Evolutionary conservation across 805 yeast species (phyloP).

Genomic region (Candida broadrunensis): DNA sequence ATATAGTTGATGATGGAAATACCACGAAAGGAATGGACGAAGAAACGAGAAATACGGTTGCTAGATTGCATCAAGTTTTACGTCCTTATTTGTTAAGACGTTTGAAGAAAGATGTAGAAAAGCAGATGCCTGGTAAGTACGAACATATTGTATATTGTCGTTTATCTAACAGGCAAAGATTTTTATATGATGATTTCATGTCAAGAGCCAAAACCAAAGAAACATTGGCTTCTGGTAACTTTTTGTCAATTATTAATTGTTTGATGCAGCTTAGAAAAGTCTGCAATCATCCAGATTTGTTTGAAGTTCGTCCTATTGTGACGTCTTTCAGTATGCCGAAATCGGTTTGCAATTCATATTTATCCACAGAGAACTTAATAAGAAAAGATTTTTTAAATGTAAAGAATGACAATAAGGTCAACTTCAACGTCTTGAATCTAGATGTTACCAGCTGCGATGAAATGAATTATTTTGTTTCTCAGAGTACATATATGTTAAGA

Average conservation of each 20-base stretch:
- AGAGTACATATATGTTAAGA: conserved; percentile 41
- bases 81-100: conserved; percentile 91
- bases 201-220: conserved; percentile 93
- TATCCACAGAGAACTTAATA: conserved; percentile 35
- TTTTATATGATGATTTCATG: conserved; percentile 93
- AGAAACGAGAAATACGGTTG: conserved; percentile 82
- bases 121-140: conserved; percentile 97
- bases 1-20: conserved; percentile 37
- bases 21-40: conserved; percentile 48
- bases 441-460: conserved; percentile 47
- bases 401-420: conserved; percentile 22
- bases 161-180: conserved; percentile 87
- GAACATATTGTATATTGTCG: conserved; percentile 94
- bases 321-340: conserved; percentile 80
- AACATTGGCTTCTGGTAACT: conserved; percentile 91
- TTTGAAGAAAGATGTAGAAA: conserved; percentile 93
- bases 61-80: conserved; percentile 86
- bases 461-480: conserved; percentile 45
- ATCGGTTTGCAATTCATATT: conserved; percentile 55
- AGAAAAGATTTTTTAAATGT: conserved; percentile 18
- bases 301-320: conserved; percentile 91
- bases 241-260: conserved; percentile 91
- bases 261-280: conserved; percentile 97
- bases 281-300: conserved; percentile 93
- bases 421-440: conserved; percentile 61